Percentiles rank a stretch among this genome's conserved stretches.
Conservation (phyloP, 2,329 filamentous ascomycete genomes). For the Colletotrichum eleusines region DNA sequence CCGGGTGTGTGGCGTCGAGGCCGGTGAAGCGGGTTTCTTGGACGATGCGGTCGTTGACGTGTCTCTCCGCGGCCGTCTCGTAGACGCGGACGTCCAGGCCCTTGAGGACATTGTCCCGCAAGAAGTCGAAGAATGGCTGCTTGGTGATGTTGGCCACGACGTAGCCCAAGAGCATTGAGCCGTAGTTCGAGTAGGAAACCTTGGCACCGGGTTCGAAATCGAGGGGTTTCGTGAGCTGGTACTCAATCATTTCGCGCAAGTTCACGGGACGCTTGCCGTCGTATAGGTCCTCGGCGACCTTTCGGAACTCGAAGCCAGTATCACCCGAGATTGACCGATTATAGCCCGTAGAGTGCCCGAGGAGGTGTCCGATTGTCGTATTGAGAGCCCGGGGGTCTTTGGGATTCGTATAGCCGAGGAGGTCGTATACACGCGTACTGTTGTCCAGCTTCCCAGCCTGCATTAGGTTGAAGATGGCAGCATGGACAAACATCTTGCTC, state of each 20-base stretch:
- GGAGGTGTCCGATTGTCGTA: slow-evolving; percentile 41
- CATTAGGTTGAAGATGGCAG: slow-evolving; percentile 36
- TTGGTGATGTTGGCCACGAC: slow-evolving; percentile 39
- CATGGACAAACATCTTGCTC: slow-evolving; percentile 42
- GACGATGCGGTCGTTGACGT: slow-evolving; percentile 35
- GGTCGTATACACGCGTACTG: slow-evolving; percentile 20
- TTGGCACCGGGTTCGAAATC: slow-evolving; percentile 29
- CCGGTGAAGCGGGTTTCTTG: slow-evolving; percentile 37
- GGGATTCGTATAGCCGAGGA: slow-evolving; percentile 26
- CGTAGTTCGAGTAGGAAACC: slow-evolving; percentile 41
- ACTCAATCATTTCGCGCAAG: slow-evolving; percentile 43
- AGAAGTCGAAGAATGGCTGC: slow-evolving; percentile 31
- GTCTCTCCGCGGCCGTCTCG: slow-evolving; percentile 32
- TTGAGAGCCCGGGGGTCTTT: slow-evolving; percentile 31
- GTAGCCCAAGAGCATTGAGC: slow-evolving; percentile 36
- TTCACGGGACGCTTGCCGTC: slow-evolving; percentile 32
- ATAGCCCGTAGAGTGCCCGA: slow-evolving; percentile 31
- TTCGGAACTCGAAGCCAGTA: slow-evolving; percentile 35
- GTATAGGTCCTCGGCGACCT: slow-evolving; percentile 12
- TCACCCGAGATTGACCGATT: slow-evolving; percentile 29
- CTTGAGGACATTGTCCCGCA: slow-evolving; percentile 26
- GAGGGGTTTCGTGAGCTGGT: slow-evolving; percentile 32
- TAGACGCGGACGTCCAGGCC: slow-evolving; percentile 39
- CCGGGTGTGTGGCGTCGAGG: slow-evolving; percentile 28
- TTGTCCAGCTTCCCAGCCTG: slow-evolving; percentile 30